phyloP scores from a whole-genome alignment of 345 rosid species.

The Passiflora organensis region DNA sequence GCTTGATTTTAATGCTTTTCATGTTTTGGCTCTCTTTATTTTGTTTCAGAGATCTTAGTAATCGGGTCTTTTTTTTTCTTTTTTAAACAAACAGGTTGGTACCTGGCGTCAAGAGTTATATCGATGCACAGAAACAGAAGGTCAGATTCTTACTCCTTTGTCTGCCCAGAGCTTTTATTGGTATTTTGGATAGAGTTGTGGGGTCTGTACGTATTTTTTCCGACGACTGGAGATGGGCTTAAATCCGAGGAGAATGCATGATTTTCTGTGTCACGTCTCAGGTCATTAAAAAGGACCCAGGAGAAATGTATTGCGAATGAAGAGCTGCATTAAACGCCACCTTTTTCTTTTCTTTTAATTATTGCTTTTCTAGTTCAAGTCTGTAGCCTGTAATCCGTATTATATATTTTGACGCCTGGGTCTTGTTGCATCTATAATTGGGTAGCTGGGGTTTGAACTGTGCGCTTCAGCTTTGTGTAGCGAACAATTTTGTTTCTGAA shows the following conservation, averaged over 20 bases:
- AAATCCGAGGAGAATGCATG: constrained; percentile 1
- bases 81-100: constrained; percentile 44
- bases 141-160: constrained; percentile 32
- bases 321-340: not conserved
- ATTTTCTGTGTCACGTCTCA: not conserved
- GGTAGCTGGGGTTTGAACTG: too few relatives aligned
- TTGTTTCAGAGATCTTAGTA: not conserved
- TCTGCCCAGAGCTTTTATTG: not conserved
- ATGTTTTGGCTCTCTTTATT: constrained; percentile 7
- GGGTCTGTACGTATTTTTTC: not conserved
- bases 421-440: too few relatives aligned
- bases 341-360: not conserved
- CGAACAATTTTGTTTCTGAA: too few relatives aligned
- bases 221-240: not conserved
- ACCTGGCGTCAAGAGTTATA: constrained; percentile 72
- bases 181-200: not conserved
- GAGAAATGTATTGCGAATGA: not conserved
- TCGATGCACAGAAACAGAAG: constrained; percentile 94
- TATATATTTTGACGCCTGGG: too few relatives aligned
- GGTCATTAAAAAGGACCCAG: not conserved
- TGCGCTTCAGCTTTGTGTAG: too few relatives aligned
- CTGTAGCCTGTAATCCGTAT: too few relatives aligned
- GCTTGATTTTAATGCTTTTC: not conserved
- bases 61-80: not conserved
- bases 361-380: too few relatives aligned